These are phyloP conservation scores for Solanum hybrid DNA, from an alignment of 305 asterid species.

Conservation along the genomic window DNA sequence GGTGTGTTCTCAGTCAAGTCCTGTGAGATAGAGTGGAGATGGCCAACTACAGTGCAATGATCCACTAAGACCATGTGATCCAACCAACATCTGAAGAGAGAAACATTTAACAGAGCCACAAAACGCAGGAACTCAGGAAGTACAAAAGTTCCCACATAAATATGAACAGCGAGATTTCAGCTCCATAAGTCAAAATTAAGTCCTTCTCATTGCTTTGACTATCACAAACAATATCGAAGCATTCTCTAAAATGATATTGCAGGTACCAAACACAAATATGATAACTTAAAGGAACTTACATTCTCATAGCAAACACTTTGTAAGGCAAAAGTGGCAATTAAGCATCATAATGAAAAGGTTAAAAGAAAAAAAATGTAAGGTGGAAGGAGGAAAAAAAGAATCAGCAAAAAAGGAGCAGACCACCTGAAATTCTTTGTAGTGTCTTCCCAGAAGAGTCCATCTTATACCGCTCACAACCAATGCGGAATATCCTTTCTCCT, in stretches of 20 bases:
- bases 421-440: slow-evolving; percentile 78
- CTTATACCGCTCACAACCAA: slow-evolving; percentile 89
- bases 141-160: neutral
- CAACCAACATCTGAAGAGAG: neutral
- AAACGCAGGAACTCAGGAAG: neutral
- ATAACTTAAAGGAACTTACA: neutral
- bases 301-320: neutral
- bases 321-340: neutral
- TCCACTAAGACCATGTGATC: neutral
- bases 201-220: neutral
- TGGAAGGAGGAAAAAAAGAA: slow-evolving; percentile 7
- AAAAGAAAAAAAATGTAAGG: neutral
- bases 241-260: neutral
- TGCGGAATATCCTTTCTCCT: slow-evolving; percentile 87
- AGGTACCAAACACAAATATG: neutral
- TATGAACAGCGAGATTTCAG: neutral
- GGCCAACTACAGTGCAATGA: neutral
- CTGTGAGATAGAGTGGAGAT: neutral
- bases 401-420: slow-evolving; percentile 19
- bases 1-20: neutral
- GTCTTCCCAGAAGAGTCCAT: slow-evolving; percentile 88
- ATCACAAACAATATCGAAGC: neutral
- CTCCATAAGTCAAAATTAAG: neutral
- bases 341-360: neutral
- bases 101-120: neutral